Evolutionary conservation across 768 basidiomycete species (phyloP).

Genomic region (Tephrocybe rancida): DNA sequence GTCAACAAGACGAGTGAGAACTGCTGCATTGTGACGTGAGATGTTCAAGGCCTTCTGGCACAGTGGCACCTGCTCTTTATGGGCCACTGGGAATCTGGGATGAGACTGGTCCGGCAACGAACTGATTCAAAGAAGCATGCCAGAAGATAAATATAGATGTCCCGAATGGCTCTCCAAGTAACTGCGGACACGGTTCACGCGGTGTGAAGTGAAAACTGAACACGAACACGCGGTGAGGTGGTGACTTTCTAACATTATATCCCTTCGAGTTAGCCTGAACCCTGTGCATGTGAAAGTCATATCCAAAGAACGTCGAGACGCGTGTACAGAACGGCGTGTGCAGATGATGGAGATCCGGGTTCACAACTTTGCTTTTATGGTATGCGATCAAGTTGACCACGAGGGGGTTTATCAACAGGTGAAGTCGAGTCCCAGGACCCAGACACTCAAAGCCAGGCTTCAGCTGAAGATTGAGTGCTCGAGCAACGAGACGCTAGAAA

Average conservation of each 20-base stretch:
- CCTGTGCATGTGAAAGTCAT: too few species aligned
- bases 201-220: background rate
- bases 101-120: background rate
- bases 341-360: too few species aligned
- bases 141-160: background rate
- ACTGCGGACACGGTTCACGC: background rate
- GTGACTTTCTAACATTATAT: background rate
- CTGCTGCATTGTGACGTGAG: conserved; percentile 1
- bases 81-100: too few species aligned
- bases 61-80: background rate
- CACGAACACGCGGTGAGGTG: background rate
- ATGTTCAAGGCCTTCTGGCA: background rate
- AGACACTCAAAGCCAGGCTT: too few species aligned
- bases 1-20: conserved; percentile 1
- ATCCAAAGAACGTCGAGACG: too few species aligned
- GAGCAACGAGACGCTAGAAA: too few species aligned
- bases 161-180: too few species aligned
- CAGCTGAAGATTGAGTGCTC: too few species aligned
- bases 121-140: background rate
- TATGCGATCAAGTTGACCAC: too few species aligned
- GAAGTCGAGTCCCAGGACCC: background rate
- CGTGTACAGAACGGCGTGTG: too few species aligned
- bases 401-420: background rate
- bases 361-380: too few species aligned
- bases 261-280: too few species aligned